Evolutionary conservation across 805 yeast genomes (phyloP).

Genomic region (Suhomyces tanzawaensis): DNA sequence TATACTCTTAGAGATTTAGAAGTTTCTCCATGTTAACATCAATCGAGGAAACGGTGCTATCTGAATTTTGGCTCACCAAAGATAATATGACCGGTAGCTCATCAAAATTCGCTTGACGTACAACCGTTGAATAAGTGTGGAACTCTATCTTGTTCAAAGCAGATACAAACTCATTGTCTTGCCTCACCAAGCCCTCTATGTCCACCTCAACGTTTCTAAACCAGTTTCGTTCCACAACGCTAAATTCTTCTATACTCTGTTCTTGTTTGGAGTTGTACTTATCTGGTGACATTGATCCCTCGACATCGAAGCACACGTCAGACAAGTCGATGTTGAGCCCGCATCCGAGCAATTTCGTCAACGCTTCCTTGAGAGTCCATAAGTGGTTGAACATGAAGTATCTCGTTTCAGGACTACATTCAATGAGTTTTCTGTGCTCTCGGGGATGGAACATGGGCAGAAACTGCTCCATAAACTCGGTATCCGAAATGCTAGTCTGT

Average conservation of each 20-base stretch:
- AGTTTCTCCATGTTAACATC: too few relatives aligned
- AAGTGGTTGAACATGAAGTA: constrained; percentile 48
- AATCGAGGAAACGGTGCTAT: too few relatives aligned
- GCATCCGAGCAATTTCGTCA: constrained; percentile 61
- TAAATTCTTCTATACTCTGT: not conserved
- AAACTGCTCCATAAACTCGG: constrained; percentile 34
- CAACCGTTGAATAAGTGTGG: constrained; percentile 7
- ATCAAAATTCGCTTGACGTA: not conserved
- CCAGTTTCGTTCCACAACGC: constrained; percentile 3
- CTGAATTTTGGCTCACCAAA: not conserved
- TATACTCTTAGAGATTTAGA: too few relatives aligned
- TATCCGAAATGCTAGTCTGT: constrained; percentile 23
- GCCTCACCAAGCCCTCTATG: not conserved
- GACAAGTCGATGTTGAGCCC: constrained; percentile 39
- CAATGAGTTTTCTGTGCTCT: constrained; percentile 16
- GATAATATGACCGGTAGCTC: not conserved
- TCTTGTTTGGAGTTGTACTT: not conserved
- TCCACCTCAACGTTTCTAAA: constrained; percentile 1
- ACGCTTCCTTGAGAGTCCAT: constrained; percentile 83
- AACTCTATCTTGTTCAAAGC: constrained; percentile 3
- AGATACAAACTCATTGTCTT: constrained; percentile 5
- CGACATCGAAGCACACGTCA: constrained; percentile 5
- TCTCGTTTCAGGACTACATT: constrained; percentile 21
- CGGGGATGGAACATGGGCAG: constrained; percentile 4
- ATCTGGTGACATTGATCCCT: not conserved